These are phyloP conservation scores for Striga hermonthica DNA, from an alignment of 305 asterid species.

Conservation along the genomic window DNA sequence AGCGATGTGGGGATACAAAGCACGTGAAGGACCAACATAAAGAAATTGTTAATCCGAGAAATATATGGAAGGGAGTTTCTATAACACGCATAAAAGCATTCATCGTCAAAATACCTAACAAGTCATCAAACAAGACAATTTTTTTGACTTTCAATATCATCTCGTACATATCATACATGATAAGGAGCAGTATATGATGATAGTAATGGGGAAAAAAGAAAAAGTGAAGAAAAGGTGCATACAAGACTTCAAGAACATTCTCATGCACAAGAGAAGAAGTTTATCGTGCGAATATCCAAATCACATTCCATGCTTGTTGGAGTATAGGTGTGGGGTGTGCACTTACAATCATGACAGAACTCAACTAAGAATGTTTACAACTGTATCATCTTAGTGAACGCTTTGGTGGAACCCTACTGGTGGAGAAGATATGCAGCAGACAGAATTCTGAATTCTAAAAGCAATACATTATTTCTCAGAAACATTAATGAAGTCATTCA, in stretches of 20 bases:
- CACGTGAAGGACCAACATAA: constrained; percentile 12
- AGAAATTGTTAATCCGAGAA: constrained; percentile 8
- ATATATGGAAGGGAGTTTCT: background rate
- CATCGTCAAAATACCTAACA: background rate
- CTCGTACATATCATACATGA: background rate
- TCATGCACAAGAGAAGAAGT: background rate
- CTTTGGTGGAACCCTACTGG: background rate
- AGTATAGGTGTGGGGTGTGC: constrained; percentile 1
- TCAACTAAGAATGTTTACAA: constrained; percentile 1
- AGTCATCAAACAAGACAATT: constrained; percentile 1
- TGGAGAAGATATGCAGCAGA: background rate
- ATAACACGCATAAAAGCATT: constrained; percentile 18
- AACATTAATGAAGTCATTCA: background rate
- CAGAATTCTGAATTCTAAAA: constrained; percentile 18
- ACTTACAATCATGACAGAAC: background rate
- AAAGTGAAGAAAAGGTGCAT: background rate
- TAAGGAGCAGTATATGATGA: too few species aligned
- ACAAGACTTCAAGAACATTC: background rate
- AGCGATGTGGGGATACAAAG: constrained; percentile 25
- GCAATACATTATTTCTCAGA: constrained; percentile 1
- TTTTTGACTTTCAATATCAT: background rate
- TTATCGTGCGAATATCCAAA: background rate
- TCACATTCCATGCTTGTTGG: background rate
- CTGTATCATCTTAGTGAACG: background rate
- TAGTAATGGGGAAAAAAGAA: background rate